Evolutionary conservation across 495 filamentous ascomycete genomes (phyloP), one percentile per base, ranked within the genome.

Genomic region (Tuber calosporum): DNA sequence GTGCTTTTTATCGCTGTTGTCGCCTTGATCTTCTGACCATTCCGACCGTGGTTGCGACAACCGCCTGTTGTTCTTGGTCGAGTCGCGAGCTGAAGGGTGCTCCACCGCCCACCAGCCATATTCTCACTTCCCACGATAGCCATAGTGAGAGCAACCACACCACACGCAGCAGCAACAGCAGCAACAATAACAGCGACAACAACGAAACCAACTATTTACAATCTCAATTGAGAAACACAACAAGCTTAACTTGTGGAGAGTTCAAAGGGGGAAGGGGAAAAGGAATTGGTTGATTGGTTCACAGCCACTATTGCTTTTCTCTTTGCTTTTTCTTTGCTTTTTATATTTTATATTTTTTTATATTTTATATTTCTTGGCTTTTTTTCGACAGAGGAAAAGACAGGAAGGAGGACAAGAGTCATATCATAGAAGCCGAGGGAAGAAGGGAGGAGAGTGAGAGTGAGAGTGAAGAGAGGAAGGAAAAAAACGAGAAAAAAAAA

Each of bases 61-160:
- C 72, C 76, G 70, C 72, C 71, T 40, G 70, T 34, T 70, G 41
- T 70, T 45, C 68, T 73, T 78, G 68, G 68, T 77, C 68, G 75
- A 78, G 76, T 78, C 71, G 42, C 67, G 70, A 43, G 48, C 74
- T 8, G 73, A 75, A 78, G 76, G 75, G 77, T 78, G 76, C 76
- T 77, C 76, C 68, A 73, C 75, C 77, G 69, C 73, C 76, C 68
- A 73, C 75, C 77, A 70, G 71, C 62, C 71, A 41, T 73, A 71
- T 67, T 26, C 76, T 69, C 74, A 73, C 75, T 70, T 78, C 70
- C 73, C 76, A 78, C 76, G 76, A 78, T 78, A 78, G 76, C 74
- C 72, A 58, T 26, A 58, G 26, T 26, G 53, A 62, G 53, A 62
- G 26, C 26, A 34, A 62, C 53, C 53, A 34, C 26, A 34, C 4